Base-by-base conservation (phyloP, 805 yeast genomes). In the Gaillardinia entomophila region DNA sequence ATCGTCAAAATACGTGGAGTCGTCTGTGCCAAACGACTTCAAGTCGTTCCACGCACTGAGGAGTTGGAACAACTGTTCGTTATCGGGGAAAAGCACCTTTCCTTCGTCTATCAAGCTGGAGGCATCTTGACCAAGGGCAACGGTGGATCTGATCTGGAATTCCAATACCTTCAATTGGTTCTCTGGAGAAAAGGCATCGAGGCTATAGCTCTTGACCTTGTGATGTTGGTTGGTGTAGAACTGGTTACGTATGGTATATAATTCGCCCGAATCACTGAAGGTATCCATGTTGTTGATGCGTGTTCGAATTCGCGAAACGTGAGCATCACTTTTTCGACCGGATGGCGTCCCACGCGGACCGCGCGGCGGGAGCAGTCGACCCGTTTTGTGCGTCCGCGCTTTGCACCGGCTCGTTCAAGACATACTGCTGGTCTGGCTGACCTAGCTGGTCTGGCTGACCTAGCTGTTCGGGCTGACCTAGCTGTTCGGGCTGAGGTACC, bases 221-320 rank as follows among this genome's bases (percentile, higher is more conserved):
- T 58, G 48, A 49, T 67, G 74, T 45, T 76, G 78, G 31, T 79
- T 77, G 10, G 82, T 73, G 53, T 71, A 79, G 57, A 76, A 79
- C 37, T 73, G 74, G 46, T 75, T 79, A 42, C 75, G 69, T 16
- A 79, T 53, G 12, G 66, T 67, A 53, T 68, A 79, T 24, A 74
- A 62, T 45, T 77, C 82, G 52, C 68, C 67, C 5, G 69, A 60
- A 41, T 63, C 70, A 28, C 62, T 49, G 34, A 60, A 60, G 24
- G 52, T 52, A 37, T 60, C 65, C 71, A 65, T 65, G 19, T 26
- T 46, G 28, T 24, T 20, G 33, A 12, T 11, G 26, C 31, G 31
- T 31, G 40, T 34, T 26, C 28, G 31, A 29, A 32, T 30, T 25
- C 16, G 33, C 12, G 25, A 13, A 12, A 13, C 10, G 4, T 17